Conservation (phyloP, 352 stramenopile species). For the Plasmopara muralis region DNA sequence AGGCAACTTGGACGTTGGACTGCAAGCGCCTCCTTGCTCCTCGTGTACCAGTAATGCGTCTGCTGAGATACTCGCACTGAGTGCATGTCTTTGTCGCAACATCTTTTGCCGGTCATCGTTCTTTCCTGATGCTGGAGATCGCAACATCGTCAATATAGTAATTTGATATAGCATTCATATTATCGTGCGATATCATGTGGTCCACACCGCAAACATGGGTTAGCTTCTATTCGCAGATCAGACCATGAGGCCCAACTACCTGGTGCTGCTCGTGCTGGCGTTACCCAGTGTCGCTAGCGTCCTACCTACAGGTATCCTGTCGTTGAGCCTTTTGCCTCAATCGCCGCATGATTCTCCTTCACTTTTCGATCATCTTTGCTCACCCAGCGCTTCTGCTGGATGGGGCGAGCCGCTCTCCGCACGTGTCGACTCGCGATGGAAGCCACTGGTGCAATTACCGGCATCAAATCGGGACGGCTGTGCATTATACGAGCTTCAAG, state of each 20-base stretch:
- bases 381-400: constrained; percentile 41
- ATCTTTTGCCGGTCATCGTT: constrained; percentile 9
- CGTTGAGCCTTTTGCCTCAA: constrained; percentile 31
- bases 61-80: constrained; percentile 34
- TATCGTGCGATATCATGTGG: constrained; percentile 4
- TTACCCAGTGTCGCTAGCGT: constrained; percentile 22
- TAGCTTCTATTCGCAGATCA: not conserved
- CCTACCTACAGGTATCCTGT: constrained; percentile 38
- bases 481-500: constrained; percentile 20
- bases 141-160: constrained; percentile 1
- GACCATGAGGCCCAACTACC: constrained; percentile 3
- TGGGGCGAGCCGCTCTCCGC: constrained; percentile 52
- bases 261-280: constrained; percentile 18
- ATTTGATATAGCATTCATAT: constrained; percentile 1
- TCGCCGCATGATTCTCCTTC: constrained; percentile 12
- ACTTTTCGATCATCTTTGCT: constrained; percentile 45
- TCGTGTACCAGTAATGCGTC: constrained; percentile 18
- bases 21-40: constrained; percentile 1
- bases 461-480: constrained; percentile 37
- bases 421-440: constrained; percentile 46
- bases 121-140: not conserved
- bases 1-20: not conserved
- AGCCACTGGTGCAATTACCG: constrained; percentile 35
- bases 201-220: constrained; percentile 2
- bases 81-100: constrained; percentile 13